Evolutionary conservation across 1,284 basidiomycete genomes (phyloP), one percentile per base, ranked within the genome.

Genomic region (Retiboletus flavoniger): DNA sequence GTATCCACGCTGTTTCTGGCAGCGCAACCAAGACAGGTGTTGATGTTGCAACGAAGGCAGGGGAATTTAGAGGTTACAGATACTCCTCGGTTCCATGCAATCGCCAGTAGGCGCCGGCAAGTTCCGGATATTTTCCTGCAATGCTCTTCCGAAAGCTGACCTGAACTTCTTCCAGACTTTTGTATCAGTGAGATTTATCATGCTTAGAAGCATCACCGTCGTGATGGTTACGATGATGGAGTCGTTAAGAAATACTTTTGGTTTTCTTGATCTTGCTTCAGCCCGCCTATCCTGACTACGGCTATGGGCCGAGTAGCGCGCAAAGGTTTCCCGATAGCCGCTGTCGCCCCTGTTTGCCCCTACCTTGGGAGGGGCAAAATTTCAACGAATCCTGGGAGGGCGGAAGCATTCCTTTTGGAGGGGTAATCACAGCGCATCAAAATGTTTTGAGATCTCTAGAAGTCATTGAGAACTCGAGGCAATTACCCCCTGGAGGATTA

Each of bases 221-320:
- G 65, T 44, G 62, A 66, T 68, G 64, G 65, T 65, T 68, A 69
- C 64, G 38, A 40, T 56, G 65, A 66, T 55, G 56, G 45, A 24
- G 36, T 54, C 24, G 40, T 60, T 17, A 26, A 52, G 53, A 47
- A 47, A 38, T 43, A 32, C 45, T 26, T 29, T 48, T 41, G 16
- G 21, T 54, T 46, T 51, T 39, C 43, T 51, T 38, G 26, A 24
- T 44, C 35, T 51, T 46, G 39, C 42, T 17, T 39, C 38, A 57
- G 29, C 26, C 5, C 34, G 17, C 19, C 35, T 19, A 40, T 40
- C 34, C 35, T 36, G 40, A 41, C 48, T 24, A 40, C 36, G 56
- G 39, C 41, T 46, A 46, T 34, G 47, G 41, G 19, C 35, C 49
- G 50, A 34, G 40, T 31, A 40, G n/a, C 28, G 34, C 40, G 31